Percentiles rank a stretch among this genome's conserved stretches.
These are phyloP conservation scores for Aspergillus avenaceus DNA, from an alignment of 495 filamentous ascomycete genomes.

Conservation along the genomic window DNA sequence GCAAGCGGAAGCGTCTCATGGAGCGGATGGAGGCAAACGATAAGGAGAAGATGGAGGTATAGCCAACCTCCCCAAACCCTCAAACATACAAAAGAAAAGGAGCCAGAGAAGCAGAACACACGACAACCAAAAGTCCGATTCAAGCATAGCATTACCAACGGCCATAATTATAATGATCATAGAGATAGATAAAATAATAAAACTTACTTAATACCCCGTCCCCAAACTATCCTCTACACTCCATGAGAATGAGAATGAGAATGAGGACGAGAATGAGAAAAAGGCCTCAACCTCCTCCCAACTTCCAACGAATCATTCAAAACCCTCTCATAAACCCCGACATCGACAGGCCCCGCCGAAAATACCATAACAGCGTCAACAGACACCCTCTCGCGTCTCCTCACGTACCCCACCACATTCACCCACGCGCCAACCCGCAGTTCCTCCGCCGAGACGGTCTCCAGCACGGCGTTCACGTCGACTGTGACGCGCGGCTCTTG, in stretches of 20 bases:
- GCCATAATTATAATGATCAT: background rate
- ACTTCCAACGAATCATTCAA: slow-evolving; percentile 31
- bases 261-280: slow-evolving; percentile 2
- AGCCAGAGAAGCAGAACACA: background rate
- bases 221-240: background rate
- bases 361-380: slow-evolving; percentile 68
- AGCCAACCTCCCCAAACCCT: background rate
- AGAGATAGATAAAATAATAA: slow-evolving; percentile 1
- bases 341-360: slow-evolving; percentile 57
- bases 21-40: slow-evolving; percentile 11
- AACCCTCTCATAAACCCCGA: slow-evolving; percentile 59
- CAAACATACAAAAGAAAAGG: background rate
- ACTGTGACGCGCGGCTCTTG: slow-evolving; percentile 46
- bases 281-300: slow-evolving; percentile 14
- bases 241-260: background rate
- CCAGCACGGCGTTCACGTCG: slow-evolving; percentile 67
- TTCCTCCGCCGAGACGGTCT: slow-evolving; percentile 57
- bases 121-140: too few relatives aligned
- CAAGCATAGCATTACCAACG: too few relatives aligned
- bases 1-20: slow-evolving; percentile 14
- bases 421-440: slow-evolving; percentile 80
- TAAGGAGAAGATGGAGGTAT: slow-evolving; percentile 16
- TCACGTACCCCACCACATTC: slow-evolving; percentile 83
- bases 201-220: slow-evolving; percentile 3
- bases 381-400: slow-evolving; percentile 22